Percentiles rank a stretch among this genome's conserved stretches.
Conservation (phyloP, 306 rosid genomes). For the Lathyrus aphaca region DNA sequence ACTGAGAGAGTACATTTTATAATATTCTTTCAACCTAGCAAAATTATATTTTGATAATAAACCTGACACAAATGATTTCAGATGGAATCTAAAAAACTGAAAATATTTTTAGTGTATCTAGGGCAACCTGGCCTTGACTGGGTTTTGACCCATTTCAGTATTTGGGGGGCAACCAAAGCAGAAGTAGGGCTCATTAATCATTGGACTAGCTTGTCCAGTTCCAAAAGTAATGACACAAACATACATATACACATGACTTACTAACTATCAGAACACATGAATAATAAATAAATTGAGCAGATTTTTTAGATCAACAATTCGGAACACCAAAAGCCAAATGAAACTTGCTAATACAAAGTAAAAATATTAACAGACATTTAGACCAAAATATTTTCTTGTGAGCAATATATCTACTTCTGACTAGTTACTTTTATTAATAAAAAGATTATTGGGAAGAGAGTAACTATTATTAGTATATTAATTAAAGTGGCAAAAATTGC, state of each 20-base stretch:
- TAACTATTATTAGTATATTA: not conserved
- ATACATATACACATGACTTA: conserved; percentile 19
- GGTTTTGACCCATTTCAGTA: conserved; percentile 8
- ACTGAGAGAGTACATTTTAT: not conserved
- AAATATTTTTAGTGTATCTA: conserved; percentile 20
- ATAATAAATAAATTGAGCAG: conserved; percentile 31
- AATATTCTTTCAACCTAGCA: conserved; percentile 3
- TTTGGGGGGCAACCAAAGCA: conserved; percentile 19
- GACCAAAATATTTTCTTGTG: conserved; percentile 21
- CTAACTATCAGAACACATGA: conserved; percentile 13
- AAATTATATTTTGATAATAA: conserved; percentile 26
- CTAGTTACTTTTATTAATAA: not conserved
- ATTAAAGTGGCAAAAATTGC: not conserved
- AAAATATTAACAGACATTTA: conserved; percentile 12
- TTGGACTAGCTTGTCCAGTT: conserved; percentile 23
- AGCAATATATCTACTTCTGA: conserved; percentile 20
- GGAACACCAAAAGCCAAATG: conserved; percentile 30
- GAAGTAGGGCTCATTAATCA: conserved; percentile 13
- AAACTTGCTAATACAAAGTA: conserved; percentile 19
- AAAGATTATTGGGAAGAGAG: not conserved
- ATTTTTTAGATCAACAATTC: conserved; percentile 3
- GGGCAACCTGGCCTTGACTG: not conserved
- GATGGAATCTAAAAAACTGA: conserved; percentile 2
- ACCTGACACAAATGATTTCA: conserved; percentile 7
- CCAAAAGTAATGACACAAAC: conserved; percentile 10